Base-by-base conservation (phyloP, 2,329 filamentous ascomycete genomes). In the Alternaria rosae region DNA sequence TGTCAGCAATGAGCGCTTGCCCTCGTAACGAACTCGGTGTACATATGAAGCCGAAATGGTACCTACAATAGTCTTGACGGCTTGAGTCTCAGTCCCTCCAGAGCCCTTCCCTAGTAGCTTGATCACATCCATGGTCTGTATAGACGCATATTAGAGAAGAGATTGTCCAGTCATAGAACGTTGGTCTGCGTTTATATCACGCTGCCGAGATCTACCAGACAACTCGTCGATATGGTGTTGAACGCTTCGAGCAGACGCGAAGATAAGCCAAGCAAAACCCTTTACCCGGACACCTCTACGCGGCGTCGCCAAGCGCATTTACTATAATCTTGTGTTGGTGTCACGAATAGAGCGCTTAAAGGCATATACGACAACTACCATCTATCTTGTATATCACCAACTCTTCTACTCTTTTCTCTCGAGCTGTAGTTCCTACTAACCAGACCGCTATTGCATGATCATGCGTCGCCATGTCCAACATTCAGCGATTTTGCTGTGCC, bases 271-370 rank as follows among this genome's bases (percentile, higher is more conserved):
- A 10, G 20, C 12, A 12, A 11, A 12, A 3, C 21, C 11, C 23
- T 25, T 17, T 47, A 23, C n/a, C 23, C 25, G 23, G 44, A 6
- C 25, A 11, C 17, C 25, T n/a, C 17, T 17, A 4, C 15, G 10
- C 10, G 17, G 38, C 6, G 3, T 20, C 10, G 38, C 38, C 38
- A 20, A 41, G 38, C 38, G 2, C 17, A 41, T 8, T 15, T 9
- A 20, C n/a, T 41, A 42, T 20, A 42, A 10, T 17, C 38, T 0
- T 1, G 38, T 42, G 38, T 42, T 42, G 38, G 38, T 42, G 38
- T n/a, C 38, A 42, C 35, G 1, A 1, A 41, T 5, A 0, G 0
- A 1, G n/a, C n/a, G 35, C n/a, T 4, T 17, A 15, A 1, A 4
- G 0, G 7, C 2, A 17, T 41, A 17, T 4, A 41, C 15, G 1